A percentile compares a stretch with the other conserved stretches of the same genome.
These are phyloP conservation scores for Isoetes engelmannii DNA, from an alignment of 83 land plant genomes.

Conservation along the genomic window DNA sequence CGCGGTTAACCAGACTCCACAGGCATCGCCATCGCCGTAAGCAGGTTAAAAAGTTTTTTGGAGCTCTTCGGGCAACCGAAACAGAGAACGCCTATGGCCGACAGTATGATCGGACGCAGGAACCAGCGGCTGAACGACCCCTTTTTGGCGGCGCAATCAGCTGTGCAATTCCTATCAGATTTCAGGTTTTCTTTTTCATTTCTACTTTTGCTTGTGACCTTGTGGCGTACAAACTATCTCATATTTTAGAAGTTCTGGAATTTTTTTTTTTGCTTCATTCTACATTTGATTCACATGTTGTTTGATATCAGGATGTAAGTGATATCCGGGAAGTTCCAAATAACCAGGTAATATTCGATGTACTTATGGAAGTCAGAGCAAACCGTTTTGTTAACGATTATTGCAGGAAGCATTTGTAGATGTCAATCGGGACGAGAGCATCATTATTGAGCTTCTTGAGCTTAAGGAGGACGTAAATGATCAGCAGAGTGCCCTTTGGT, in stretches of 20 bases:
- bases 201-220: too few species aligned
- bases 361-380: neutral
- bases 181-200: neutral
- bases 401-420: conserved; percentile 76
- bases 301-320: conserved; percentile 65
- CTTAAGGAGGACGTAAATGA: conserved; percentile 68
- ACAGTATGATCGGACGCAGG: neutral
- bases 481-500: conserved; percentile 71
- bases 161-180: conserved; percentile 4
- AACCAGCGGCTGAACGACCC: neutral
- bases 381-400: neutral
- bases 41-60: too few species aligned
- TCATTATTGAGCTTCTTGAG: conserved; percentile 81
- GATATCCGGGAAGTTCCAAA: conserved; percentile 72
- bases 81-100: too few species aligned
- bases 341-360: conserved; percentile 55
- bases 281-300: conserved; percentile 4
- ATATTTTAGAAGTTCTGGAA: neutral
- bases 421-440: conserved; percentile 69
- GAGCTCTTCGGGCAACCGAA: too few species aligned
- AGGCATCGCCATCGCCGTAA: too few species aligned
- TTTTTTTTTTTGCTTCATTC: neutral
- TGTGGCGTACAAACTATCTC: too few species aligned
- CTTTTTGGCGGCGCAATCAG: conserved; percentile 10
- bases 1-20: too few species aligned